Conservation (phyloP, 164 flowering plant species). For the Akebia trifoliata region DNA sequence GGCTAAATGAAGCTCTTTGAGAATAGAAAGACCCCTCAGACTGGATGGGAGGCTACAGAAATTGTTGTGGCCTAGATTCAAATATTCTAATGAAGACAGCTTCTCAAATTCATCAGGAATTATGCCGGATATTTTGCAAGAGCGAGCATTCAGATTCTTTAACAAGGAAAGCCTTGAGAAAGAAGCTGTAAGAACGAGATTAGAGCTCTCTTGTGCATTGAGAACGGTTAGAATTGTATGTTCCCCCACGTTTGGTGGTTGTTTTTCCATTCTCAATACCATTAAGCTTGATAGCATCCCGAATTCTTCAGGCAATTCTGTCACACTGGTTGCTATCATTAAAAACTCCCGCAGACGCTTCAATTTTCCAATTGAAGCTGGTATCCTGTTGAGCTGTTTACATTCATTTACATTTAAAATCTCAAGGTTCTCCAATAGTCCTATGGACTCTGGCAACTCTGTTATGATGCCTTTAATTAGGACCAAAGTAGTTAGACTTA, state of each 20-base stretch:
- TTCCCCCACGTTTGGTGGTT: neutral
- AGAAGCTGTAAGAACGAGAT: constrained; percentile 23
- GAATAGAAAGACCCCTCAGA: constrained; percentile 27
- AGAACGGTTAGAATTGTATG: neutral
- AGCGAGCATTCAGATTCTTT: constrained; percentile 28
- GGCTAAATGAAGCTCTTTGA: constrained; percentile 22
- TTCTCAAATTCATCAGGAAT: constrained; percentile 42
- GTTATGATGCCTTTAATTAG: constrained; percentile 13
- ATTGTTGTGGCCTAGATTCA: constrained; percentile 29
- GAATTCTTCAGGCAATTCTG: constrained; percentile 29
- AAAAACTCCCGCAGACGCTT: constrained; percentile 16
- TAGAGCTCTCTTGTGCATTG: constrained; percentile 4
- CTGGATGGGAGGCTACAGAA: constrained; percentile 34
- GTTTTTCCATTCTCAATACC: constrained; percentile 7
- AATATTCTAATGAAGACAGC: constrained; percentile 26
- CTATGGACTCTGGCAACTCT: constrained; percentile 43
- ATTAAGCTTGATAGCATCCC: constrained; percentile 21
- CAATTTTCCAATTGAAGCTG: constrained; percentile 35
- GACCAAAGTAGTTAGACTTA: constrained; percentile 18
- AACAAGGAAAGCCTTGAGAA: constrained; percentile 32
- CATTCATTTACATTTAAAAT: constrained; percentile 27
- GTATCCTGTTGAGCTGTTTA: constrained; percentile 24
- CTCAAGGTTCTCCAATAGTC: constrained; percentile 30
- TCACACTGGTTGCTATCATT: constrained; percentile 30
- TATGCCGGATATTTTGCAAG: constrained; percentile 33